Conservation (phyloP, 2,329 filamentous ascomycete genomes). For the Apiospora kogelbergensis region DNA sequence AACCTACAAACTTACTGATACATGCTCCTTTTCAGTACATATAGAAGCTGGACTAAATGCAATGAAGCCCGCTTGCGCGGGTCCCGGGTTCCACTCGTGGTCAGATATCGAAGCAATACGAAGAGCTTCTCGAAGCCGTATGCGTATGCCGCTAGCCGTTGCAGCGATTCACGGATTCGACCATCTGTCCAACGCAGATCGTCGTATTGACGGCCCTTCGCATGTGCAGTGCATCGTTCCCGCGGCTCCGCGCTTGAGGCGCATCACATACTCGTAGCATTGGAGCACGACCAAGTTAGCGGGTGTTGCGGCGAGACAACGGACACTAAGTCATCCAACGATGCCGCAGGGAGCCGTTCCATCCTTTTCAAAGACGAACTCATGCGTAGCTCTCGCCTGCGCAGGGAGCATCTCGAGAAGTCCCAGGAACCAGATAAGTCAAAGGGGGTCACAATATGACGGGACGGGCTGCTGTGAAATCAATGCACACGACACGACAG, state of each 20-base stretch:
- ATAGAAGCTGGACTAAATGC: not conserved
- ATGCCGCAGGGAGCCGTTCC: constrained; percentile 9
- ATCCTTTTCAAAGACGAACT: not conserved
- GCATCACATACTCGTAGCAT: not conserved
- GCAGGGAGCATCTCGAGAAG: not conserved
- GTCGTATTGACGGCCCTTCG: constrained; percentile 10
- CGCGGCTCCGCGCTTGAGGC: not conserved
- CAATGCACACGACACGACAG: not conserved
- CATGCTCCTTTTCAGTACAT: too few species aligned
- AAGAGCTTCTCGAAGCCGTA: constrained; percentile 9
- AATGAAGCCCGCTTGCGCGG: constrained; percentile 1
- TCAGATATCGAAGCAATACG: not conserved
- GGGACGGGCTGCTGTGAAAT: not conserved
- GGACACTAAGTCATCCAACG: not conserved
- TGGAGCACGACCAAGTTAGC: not conserved
- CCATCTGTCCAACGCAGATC: not conserved
- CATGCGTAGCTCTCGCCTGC: not conserved
- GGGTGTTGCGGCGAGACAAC: not conserved
- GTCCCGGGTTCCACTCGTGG: not conserved
- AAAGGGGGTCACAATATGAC: not conserved
- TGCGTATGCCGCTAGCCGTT: not conserved
- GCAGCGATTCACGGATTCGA: not conserved
- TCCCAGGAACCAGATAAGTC: not conserved
- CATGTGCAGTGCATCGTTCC: not conserved
- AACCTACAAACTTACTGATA: not conserved